These are phyloP conservation scores for Amaranthus tricolor DNA, from an alignment of 179 eudicot species.

Conservation along the genomic window DNA sequence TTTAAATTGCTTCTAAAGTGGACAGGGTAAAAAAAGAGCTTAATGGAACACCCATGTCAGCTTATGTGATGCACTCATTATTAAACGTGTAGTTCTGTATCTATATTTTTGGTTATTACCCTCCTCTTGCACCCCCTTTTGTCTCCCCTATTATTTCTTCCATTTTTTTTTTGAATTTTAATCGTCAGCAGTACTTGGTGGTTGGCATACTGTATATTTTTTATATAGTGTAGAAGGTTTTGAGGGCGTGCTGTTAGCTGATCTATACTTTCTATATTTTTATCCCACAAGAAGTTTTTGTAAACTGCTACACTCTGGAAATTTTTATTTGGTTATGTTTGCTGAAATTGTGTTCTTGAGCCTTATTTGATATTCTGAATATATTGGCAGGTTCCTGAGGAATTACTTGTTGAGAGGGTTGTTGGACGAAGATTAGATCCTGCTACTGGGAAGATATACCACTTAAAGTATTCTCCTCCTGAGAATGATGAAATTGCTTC, in stretches of 20 bases:
- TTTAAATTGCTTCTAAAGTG: background rate
- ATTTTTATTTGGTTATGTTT: background rate
- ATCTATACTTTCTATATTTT: background rate
- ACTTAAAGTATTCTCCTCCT: conserved; percentile 88
- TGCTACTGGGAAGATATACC: conserved; percentile 91
- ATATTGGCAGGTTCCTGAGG: conserved; percentile 69
- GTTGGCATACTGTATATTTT: background rate
- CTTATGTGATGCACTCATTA: background rate
- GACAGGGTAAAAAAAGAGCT: background rate
- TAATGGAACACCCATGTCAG: background rate
- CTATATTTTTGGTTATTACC: background rate
- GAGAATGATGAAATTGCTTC: conserved; percentile 93
- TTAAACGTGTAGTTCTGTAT: background rate
- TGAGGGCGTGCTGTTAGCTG: background rate
- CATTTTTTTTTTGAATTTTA: background rate
- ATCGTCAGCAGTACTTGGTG: background rate
- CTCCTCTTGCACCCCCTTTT: background rate
- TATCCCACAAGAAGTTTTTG: no score
- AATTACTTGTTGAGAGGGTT: conserved; percentile 90
- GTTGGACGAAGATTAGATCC: conserved; percentile 98
- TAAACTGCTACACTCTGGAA: background rate
- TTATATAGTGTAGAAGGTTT: background rate
- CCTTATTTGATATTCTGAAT: background rate
- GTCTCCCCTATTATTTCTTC: background rate
- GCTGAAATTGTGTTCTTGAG: background rate